Evolutionary conservation across 2,329 filamentous ascomycete species (phyloP).

Genomic region (Parasarocladium wereldwijsianum): DNA sequence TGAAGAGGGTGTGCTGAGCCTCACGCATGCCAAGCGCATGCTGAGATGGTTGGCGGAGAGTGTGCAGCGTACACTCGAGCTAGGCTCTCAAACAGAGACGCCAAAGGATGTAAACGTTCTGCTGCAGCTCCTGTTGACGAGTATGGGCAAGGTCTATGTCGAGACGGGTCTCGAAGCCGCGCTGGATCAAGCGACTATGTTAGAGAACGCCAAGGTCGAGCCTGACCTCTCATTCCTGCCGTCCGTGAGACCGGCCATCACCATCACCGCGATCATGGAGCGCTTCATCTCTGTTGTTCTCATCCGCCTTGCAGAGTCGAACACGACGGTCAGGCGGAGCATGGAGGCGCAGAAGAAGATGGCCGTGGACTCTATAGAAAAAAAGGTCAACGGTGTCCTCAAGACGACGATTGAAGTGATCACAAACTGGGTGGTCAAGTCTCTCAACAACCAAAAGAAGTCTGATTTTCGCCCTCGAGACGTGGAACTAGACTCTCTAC

Average conservation of each 20-base stretch:
- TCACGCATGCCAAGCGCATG: constrained; percentile 92
- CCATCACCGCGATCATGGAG: constrained; percentile 83
- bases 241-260: constrained; percentile 66
- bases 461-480: constrained; percentile 83
- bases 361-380: constrained; percentile 66
- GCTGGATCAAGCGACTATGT: constrained; percentile 55
- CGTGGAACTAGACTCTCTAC: constrained; percentile 62
- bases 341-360: constrained; percentile 72
- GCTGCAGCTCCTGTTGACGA: constrained; percentile 67
- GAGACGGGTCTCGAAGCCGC: constrained; percentile 56
- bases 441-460: constrained; percentile 68
- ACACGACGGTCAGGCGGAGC: constrained; percentile 76
- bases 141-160: constrained; percentile 73
- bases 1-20: constrained; percentile 69
- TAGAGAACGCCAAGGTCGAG: constrained; percentile 69
- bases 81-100: constrained; percentile 77
- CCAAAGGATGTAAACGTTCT: constrained; percentile 86
- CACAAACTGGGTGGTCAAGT: constrained; percentile 59
- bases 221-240: constrained; percentile 78
- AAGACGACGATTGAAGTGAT: constrained; percentile 49
- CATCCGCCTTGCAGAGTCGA: constrained; percentile 75
- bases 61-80: constrained; percentile 76
- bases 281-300: constrained; percentile 84
- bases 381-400: constrained; percentile 55
- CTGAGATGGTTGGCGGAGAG: constrained; percentile 94